Percentiles rank a stretch among this genome's conserved stretches.
Conservation (phyloP, 352 stramenopile genomes). For the Globisporangium cylindrosporum region DNA sequence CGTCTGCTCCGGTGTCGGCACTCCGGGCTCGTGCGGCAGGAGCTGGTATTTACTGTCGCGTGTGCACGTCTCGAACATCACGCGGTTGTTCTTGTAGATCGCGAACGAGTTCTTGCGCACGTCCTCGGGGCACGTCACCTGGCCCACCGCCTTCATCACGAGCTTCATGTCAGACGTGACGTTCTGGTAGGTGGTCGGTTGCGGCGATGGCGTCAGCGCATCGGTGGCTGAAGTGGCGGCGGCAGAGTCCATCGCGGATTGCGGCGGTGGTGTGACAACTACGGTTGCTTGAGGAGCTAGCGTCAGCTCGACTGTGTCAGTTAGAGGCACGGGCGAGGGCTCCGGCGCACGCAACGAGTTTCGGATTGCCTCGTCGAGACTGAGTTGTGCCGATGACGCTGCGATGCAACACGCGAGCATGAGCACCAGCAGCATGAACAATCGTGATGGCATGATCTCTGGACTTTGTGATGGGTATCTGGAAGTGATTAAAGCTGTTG, state of each 20-base stretch:
- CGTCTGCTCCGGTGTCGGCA: conserved; percentile 11
- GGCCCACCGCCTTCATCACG: conserved; percentile 13
- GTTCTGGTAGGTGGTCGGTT: conserved; percentile 12
- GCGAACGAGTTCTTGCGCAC: conserved; percentile 38
- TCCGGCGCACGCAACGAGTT: conserved; percentile 8
- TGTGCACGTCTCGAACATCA: conserved; percentile 32
- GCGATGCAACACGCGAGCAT: conserved; percentile 11
- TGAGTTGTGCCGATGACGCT: conserved; percentile 4
- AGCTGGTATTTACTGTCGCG: conserved; percentile 11
- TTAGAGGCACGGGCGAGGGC: neutral
- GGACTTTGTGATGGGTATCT: neutral
- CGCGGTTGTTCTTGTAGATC: conserved; percentile 39
- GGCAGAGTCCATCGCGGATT: neutral
- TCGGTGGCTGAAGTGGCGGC: neutral
- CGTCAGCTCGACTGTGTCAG: neutral
- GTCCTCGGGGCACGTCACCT: conserved; percentile 11
- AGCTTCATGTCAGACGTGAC: conserved; percentile 21
- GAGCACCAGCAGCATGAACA: neutral
- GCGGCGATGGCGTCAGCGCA: neutral
- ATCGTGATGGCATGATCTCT: neutral
- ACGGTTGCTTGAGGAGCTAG: neutral
- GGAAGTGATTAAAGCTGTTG: neutral
- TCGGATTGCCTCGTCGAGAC: conserved; percentile 9
- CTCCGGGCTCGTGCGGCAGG: conserved; percentile 2
- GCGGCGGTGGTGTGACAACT: neutral